Conservation (phyloP, 108 stramenopile genomes). For the Cylindrotheca closterium region DNA sequence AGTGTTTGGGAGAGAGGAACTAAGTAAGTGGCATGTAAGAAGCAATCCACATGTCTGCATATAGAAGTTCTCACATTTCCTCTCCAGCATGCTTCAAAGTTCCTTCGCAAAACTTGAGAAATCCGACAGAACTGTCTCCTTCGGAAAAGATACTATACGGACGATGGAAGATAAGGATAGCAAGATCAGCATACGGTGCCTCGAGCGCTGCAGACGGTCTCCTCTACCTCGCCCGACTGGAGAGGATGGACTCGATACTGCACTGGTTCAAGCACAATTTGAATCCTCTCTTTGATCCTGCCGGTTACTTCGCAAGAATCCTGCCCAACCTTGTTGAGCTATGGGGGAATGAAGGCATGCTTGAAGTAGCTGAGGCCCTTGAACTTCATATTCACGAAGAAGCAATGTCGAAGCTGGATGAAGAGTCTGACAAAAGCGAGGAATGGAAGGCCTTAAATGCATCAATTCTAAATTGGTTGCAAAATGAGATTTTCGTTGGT, state of each 20-base stretch:
- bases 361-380: neutral
- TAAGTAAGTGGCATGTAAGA: slow-evolving; percentile 1
- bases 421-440: neutral
- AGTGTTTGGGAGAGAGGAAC: neutral
- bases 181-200: too few relatives aligned
- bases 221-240: too few relatives aligned
- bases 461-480: neutral
- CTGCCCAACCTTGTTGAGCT: too few relatives aligned
- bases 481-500: too few relatives aligned
- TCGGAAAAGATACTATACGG: neutral
- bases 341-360: neutral
- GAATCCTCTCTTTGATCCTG: too few relatives aligned
- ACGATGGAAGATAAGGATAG: neutral
- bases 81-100: neutral
- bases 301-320: too few relatives aligned
- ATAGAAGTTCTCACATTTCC: neutral
- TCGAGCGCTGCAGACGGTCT: too few relatives aligned
- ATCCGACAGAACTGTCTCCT: neutral
- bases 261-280: too few relatives aligned
- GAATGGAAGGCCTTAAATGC: neutral
- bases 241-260: too few relatives aligned
- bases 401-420: neutral
- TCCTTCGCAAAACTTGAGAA: neutral
- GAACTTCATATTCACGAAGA: neutral
- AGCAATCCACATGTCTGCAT: neutral